Evolutionary conservation across 352 stramenopile species (phyloP).

Genomic region (Albugo laibachii): DNA sequence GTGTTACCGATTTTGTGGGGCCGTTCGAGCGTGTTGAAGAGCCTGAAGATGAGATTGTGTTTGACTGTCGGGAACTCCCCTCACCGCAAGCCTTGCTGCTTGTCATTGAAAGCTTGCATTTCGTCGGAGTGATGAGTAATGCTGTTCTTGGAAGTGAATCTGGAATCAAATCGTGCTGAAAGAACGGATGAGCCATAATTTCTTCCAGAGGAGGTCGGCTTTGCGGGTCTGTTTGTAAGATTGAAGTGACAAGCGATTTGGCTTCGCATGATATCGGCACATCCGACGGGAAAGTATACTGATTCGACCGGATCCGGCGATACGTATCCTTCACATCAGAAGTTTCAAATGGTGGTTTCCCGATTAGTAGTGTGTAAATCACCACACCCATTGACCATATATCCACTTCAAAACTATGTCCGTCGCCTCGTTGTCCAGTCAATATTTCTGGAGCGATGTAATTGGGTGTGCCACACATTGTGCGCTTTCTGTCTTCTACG

Average conservation of each 20-base stretch:
- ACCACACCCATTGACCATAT: constrained; percentile 96
- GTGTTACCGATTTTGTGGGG: too few species aligned
- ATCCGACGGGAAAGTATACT: constrained; percentile 88
- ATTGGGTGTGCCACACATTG: constrained; percentile 90
- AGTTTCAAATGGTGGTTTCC: constrained; percentile 94
- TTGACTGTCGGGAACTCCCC: too few species aligned
- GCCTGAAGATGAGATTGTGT: too few species aligned
- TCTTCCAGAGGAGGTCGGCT: constrained; percentile 44
- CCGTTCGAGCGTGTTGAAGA: too few species aligned
- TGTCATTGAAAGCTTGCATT: too few species aligned
- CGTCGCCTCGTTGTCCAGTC: constrained; percentile 69
- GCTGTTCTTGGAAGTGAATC: constrained; percentile 32
- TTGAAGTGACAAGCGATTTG: constrained; percentile 49
- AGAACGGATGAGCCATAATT: constrained; percentile 65
- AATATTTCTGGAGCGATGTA: constrained; percentile 89
- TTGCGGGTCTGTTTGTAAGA: constrained; percentile 49
- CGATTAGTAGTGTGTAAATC: constrained; percentile 93
- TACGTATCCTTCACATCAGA: constrained; percentile 97
- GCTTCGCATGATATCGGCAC: constrained; percentile 67
- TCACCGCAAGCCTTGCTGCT: too few species aligned
- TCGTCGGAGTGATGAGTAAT: constrained; percentile 35
- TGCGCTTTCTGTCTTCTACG: constrained; percentile 86
- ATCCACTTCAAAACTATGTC: constrained; percentile 97
- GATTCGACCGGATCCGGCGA: constrained; percentile 90
- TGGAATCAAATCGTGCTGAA: constrained; percentile 34